These are phyloP conservation scores for Brassica cretica DNA, from an alignment of 345 rosid genomes.

Conservation along the genomic window DNA sequence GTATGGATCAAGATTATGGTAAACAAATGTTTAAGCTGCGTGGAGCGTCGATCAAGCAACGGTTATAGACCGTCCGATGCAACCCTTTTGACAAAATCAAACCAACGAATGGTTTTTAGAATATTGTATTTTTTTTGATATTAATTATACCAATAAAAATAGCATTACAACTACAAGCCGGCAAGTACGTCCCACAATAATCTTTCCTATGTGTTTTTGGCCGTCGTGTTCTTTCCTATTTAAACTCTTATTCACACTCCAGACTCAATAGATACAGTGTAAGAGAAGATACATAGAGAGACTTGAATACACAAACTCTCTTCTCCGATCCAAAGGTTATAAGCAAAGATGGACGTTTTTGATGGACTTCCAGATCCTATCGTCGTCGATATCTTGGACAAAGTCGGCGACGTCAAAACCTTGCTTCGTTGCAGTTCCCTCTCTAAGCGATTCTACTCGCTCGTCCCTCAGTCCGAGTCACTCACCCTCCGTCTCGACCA, in stretches of 20 bases:
- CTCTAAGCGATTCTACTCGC: neutral
- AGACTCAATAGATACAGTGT: neutral
- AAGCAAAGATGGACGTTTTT: neutral
- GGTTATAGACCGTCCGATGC: slow-evolving; percentile 26
- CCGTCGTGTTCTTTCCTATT: neutral
- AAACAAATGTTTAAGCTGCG: slow-evolving; percentile 14
- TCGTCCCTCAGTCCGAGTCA: neutral
- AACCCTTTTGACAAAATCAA: slow-evolving; percentile 17
- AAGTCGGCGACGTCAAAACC: neutral
- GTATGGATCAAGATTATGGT: slow-evolving; percentile 11
- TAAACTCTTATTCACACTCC: neutral
- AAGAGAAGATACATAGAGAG: neutral
- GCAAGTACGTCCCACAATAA: slow-evolving; percentile 12
- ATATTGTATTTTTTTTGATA: neutral
- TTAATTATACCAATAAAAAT: slow-evolving; percentile 2
- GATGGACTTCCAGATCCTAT: neutral
- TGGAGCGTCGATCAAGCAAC: slow-evolving; percentile 25
- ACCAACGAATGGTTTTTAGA: neutral
- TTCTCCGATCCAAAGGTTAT: neutral
- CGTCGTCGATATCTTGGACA: neutral
- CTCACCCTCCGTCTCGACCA: slow-evolving; percentile 1
- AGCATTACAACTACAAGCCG: slow-evolving; percentile 24
- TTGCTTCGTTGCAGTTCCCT: neutral
- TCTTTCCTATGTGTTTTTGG: neutral
- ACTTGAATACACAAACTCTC: neutral